Base-by-base conservation (phyloP, 768 basidiomycete species). In the Coprinopsis marcescibilis region DNA sequence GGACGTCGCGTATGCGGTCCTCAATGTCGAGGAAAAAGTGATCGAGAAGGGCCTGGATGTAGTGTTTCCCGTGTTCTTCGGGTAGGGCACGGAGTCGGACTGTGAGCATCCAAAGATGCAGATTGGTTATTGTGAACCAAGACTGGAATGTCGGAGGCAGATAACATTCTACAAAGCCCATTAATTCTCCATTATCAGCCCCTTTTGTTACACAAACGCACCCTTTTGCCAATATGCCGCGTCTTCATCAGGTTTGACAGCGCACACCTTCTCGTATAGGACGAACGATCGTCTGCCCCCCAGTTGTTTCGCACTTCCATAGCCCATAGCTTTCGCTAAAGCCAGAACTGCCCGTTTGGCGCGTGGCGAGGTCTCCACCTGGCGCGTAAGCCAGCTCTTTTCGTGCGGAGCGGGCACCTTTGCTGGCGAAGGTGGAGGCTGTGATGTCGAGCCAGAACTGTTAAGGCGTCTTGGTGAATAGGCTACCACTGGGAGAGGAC, bases 11-110 rank as follows among this genome's bases (percentile, higher is more conserved):
- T 39, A 97, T 81, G 46, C 92, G 85, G 59, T 89, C 86, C 60
- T 97, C 95, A 52, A 90, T 78, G 61, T 97, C 90, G 54, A 91
- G 70, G 72, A 97, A 98, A 69, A 94, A 96, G 67, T 96, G 92
- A 63, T 95, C 92, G 52, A 96, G 75, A 50, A 97, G 72, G 5
- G 74, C 87, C 65, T 94, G 87, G 53, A 85, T 74, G 67, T 86
- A 87, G 50, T 76, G 61, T 54, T 68, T 67, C 19, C 86, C 88
- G 44, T 85, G 73, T 1, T 77, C 73, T 12, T 68, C 59, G 2
- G 84, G 91, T 10, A 97, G 78, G 0, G 88, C 81, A 17, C 95
- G 89, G 8, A 96, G 75, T 19, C 94, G 86, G 44, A 89, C 86
- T 14, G 85, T 85, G 41, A 94, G 79, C 54, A 97, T 72, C 86